Evolutionary conservation across 2,329 filamentous ascomycete species (phyloP).

Genomic region (Ophiostoma fasciatum): DNA sequence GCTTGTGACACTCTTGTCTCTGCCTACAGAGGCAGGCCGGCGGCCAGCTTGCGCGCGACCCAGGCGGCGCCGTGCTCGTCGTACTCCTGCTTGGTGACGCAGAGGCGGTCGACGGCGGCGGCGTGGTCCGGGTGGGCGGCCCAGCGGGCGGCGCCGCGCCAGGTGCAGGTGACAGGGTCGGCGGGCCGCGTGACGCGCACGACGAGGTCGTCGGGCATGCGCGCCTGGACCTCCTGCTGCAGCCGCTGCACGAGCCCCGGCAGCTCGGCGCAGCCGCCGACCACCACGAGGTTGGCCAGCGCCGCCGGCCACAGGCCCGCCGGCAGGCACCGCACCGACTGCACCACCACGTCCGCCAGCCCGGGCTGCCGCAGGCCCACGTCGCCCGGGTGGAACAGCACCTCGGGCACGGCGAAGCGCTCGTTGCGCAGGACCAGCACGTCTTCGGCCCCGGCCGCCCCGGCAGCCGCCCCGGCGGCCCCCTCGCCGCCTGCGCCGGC

Average conservation of each 20-base stretch:
- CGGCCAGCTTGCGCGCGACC: slow-evolving; percentile 56
- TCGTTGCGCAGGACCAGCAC: slow-evolving; percentile 81
- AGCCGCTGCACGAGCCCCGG: slow-evolving; percentile 70
- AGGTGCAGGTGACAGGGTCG: slow-evolving; percentile 67
- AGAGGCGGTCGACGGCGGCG: slow-evolving; percentile 47
- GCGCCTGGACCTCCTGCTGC: slow-evolving; percentile 55
- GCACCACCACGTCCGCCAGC: slow-evolving; percentile 66
- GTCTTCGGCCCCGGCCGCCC: slow-evolving; percentile 48
- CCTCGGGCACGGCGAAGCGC: slow-evolving; percentile 76
- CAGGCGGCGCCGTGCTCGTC: slow-evolving; percentile 68
- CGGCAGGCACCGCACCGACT: slow-evolving; percentile 61
- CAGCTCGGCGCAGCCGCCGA: slow-evolving; percentile 72
- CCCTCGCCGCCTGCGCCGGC: slow-evolving; percentile 26
- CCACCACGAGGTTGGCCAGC: slow-evolving; percentile 73
- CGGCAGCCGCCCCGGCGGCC: slow-evolving; percentile 25
- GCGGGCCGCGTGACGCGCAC: slow-evolving; percentile 56
- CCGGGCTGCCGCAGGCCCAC: slow-evolving; percentile 70
- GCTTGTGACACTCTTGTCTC: too few relatives aligned
- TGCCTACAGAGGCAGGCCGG: slow-evolving; percentile 20
- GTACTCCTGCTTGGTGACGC: slow-evolving; percentile 82
- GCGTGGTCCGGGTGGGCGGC: slow-evolving; percentile 55
- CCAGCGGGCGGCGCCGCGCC: slow-evolving; percentile 70
- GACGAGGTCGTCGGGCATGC: slow-evolving; percentile 61
- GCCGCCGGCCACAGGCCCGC: slow-evolving; percentile 72
- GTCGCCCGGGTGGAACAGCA: slow-evolving; percentile 76